phyloP scores from a whole-genome alignment of 1,284 basidiomycete species.

The Kalmanozyma brasiliensis region DNA sequence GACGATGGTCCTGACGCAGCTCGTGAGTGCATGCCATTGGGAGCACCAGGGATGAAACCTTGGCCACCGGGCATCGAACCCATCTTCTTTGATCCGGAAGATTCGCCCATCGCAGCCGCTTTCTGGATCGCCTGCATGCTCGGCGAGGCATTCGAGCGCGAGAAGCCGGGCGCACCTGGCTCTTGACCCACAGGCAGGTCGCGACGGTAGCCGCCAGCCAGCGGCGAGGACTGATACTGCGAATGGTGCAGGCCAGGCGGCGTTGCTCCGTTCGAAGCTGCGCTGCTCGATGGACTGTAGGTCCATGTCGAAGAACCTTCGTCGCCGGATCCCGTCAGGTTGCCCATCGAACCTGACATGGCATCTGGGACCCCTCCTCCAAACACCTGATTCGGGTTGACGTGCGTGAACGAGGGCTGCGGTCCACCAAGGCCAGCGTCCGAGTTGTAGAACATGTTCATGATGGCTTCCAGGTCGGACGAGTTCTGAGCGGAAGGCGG shows the following conservation, averaged over 20 bases:
- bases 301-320: conserved; percentile 57
- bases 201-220: conserved; percentile 25
- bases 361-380: conserved; percentile 26
- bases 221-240: conserved; percentile 54
- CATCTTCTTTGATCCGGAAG: conserved; percentile 24
- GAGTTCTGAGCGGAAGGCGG: conserved; percentile 25
- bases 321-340: conserved; percentile 45
- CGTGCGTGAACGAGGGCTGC: conserved; percentile 55
- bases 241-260: conserved; percentile 36
- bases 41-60: conserved; percentile 3
- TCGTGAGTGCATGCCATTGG: conserved; percentile 14
- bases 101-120: conserved; percentile 32
- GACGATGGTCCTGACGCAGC: conserved; percentile 13
- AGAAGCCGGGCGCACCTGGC: conserved; percentile 7
- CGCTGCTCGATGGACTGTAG: conserved; percentile 57
- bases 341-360: conserved; percentile 29
- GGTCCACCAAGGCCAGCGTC: conserved; percentile 48
- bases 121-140: conserved; percentile 48
- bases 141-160: conserved; percentile 33
- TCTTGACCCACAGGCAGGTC: conserved; percentile 36
- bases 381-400: conserved; percentile 64
- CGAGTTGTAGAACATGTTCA: conserved; percentile 64
- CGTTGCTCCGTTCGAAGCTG: conserved; percentile 48
- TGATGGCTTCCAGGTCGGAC: conserved; percentile 56
- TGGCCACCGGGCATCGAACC: conserved; percentile 8